Evolutionary conservation across 768 basidiomycete species (phyloP), one percentile per base, ranked within the genome.

Genomic region (Auricularia auricula-judae): DNA sequence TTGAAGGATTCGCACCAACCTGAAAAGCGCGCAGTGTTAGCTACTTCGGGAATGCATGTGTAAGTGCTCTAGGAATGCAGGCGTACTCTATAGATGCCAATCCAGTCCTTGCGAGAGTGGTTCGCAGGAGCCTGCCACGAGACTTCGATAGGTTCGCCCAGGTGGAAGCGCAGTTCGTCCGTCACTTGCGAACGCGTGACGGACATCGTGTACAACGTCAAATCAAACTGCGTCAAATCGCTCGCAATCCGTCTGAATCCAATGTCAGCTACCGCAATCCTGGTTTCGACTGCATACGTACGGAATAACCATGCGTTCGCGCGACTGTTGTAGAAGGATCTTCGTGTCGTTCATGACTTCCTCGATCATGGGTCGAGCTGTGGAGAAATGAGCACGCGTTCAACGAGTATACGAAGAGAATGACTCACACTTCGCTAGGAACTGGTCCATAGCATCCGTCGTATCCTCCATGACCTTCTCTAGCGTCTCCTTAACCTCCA

Each of bases 401-500:
- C 29, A 29, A 29, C 29, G 29, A 29, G 29, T 29, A 29, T 29
- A 29, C 29, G 29, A 0, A 29, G 0, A 0, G 29, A 29, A 29
- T 29, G 4, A 62, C 89, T 70, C 72, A 97, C 94, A 95, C 72
- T 87, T 91, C 0, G 88, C 87, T 65, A 98, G 75, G 74, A 98
- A 94, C 62, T 97, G 96, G 74, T 98, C 96, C 16, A 98, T 86
- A 16, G 83, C 92, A 63, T 95, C 93, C 0, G 90, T 86, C 7
- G 95, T 93, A 73, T 96, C 93, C 68, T 94, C 93, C 67, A 91
- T 93, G 21, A 97, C 96, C 75, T 94, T 96, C 67, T 96, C 94
- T 71, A 98, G 88, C 0, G 91, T 96, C 14, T 93, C 95, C 70
- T 88, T 89, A 66, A 98, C 93, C 74, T 96, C 95, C 68, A 84